Conservation (phyloP, 495 filamentous ascomycete species). For the Lasiosphaeris hirsuta region DNA sequence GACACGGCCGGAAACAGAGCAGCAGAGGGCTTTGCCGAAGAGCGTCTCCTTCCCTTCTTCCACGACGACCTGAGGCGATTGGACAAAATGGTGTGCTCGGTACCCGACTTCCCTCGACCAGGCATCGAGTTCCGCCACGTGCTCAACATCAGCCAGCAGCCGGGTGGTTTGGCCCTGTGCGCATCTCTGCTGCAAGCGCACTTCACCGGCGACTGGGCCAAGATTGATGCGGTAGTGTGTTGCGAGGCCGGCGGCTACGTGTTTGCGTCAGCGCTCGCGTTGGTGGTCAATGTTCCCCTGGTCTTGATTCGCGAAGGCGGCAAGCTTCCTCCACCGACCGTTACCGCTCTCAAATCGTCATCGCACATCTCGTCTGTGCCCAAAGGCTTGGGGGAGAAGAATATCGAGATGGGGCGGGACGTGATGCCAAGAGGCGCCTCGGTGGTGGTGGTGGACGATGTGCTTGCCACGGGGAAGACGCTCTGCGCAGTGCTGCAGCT, state of each 20-base stretch:
- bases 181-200: slow-evolving; percentile 49
- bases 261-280: slow-evolving; percentile 54
- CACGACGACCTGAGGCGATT: slow-evolving; percentile 49
- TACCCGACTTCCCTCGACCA: slow-evolving; percentile 51
- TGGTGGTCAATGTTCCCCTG: slow-evolving; percentile 45
- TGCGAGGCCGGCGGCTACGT: slow-evolving; percentile 59
- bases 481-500: slow-evolving; percentile 57
- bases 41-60: slow-evolving; percentile 49
- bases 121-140: slow-evolving; percentile 58
- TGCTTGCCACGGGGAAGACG: slow-evolving; percentile 58
- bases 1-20: slow-evolving; percentile 37
- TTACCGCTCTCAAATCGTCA: slow-evolving; percentile 46
- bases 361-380: slow-evolving; percentile 57
- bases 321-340: slow-evolving; percentile 57
- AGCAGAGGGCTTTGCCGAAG: slow-evolving; percentile 43
- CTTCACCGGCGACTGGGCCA: slow-evolving; percentile 49
- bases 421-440: slow-evolving; percentile 42
- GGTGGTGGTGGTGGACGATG: slow-evolving; percentile 63
- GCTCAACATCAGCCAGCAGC: slow-evolving; percentile 55
- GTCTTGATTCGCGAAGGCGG: slow-evolving; percentile 55
- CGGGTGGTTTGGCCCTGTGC: slow-evolving; percentile 52
- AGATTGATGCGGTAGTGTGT: slow-evolving; percentile 45
- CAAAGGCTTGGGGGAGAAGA: slow-evolving; percentile 32
- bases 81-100: slow-evolving; percentile 47
- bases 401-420: slow-evolving; percentile 52